phyloP scores from a whole-genome alignment of 305 asterid species.

The Fraxinus floribunda region DNA sequence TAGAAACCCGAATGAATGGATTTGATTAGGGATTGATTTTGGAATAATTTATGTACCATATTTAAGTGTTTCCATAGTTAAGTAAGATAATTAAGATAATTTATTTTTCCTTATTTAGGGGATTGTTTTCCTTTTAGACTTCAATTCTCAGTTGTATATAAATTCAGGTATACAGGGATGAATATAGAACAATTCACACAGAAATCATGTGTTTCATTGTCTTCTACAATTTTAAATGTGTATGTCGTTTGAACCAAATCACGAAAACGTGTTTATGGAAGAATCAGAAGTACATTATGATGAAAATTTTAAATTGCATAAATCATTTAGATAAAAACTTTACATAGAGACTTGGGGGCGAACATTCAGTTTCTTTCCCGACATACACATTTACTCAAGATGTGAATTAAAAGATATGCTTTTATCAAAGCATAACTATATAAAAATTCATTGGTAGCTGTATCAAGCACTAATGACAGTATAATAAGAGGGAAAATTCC shows the following conservation, averaged over 20 bases:
- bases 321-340: neutral
- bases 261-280: neutral
- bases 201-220: too few species aligned
- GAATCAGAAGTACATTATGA: neutral
- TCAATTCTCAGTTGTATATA: too few species aligned
- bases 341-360: neutral
- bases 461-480: slow-evolving; percentile 6
- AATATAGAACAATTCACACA: too few species aligned
- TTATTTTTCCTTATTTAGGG: too few species aligned
- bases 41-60: too few species aligned
- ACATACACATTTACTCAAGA: neutral
- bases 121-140: too few species aligned
- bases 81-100: too few species aligned
- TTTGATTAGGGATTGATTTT: too few species aligned
- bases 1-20: too few species aligned
- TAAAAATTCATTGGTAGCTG: neutral
- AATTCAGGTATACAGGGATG: too few species aligned
- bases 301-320: neutral
- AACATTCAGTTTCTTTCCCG: neutral
- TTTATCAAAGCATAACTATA: neutral
- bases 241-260: neutral
- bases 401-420: neutral
- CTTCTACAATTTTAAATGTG: neutral
- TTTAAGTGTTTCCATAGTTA: too few species aligned
- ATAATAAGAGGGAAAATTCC: neutral